These are phyloP conservation scores for Hura crepitans DNA, from an alignment of 441 rosid genomes.

Conservation along the genomic window DNA sequence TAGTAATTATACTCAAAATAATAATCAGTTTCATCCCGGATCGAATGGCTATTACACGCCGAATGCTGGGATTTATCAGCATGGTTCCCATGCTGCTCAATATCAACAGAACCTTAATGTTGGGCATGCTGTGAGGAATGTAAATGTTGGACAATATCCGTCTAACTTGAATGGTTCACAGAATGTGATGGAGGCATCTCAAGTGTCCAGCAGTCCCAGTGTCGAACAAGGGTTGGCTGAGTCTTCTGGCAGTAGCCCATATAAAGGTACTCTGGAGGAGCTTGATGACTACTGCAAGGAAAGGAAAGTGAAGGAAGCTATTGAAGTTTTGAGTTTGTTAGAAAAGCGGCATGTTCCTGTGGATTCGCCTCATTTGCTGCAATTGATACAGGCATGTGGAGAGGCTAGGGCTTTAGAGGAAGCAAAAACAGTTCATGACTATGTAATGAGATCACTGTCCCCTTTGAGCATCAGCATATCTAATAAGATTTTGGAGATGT, in stretches of 20 bases:
- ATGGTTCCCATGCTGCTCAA: constrained; percentile 9
- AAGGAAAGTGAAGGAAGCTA: constrained; percentile 56
- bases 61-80: constrained; percentile 19
- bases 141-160: constrained; percentile 15
- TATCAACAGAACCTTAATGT: constrained; percentile 18
- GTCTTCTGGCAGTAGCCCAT: constrained; percentile 21
- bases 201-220: constrained; percentile 8
- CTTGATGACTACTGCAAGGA: constrained; percentile 51
- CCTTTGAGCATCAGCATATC: constrained; percentile 37
- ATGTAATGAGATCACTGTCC: constrained; percentile 31
- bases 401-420: constrained; percentile 55
- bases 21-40: constrained; percentile 14
- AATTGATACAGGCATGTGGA: constrained; percentile 57
- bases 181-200: constrained; percentile 10
- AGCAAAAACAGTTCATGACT: constrained; percentile 57
- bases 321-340: constrained; percentile 43
- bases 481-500: constrained; percentile 64
- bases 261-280: constrained; percentile 31
- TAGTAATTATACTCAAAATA: constrained; percentile 19
- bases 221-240: constrained; percentile 21
- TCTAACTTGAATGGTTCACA: constrained; percentile 8
- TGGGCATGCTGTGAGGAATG: constrained; percentile 22
- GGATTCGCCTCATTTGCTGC: constrained; percentile 43
- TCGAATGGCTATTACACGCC: constrained; percentile 6
- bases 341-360: constrained; percentile 37